Conservation (phyloP, 2,329 filamentous ascomycete species). For the Alternaria gaisen region DNA sequence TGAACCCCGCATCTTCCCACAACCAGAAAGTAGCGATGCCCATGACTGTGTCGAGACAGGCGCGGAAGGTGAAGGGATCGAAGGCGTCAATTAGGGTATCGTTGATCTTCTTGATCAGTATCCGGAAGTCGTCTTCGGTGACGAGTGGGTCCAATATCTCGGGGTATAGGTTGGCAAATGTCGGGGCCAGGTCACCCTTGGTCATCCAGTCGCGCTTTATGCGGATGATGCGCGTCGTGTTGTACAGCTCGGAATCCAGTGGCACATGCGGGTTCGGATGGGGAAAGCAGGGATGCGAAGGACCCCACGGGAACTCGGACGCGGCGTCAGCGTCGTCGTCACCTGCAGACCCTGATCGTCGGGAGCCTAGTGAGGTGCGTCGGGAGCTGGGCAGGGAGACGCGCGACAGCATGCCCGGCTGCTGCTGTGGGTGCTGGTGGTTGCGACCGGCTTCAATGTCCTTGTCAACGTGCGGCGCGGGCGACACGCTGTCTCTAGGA, state of each 20-base stretch:
- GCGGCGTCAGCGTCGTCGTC: constrained; percentile 39
- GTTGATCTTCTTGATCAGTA: constrained; percentile 83
- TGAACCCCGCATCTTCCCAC: constrained; percentile 89
- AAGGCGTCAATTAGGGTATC: constrained; percentile 78
- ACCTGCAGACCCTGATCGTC: constrained; percentile 11
- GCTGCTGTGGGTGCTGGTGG: neutral
- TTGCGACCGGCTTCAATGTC: constrained; percentile 40
- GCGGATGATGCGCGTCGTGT: constrained; percentile 86
- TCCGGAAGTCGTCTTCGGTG: constrained; percentile 85
- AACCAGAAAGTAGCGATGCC: constrained; percentile 90
- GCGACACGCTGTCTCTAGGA: constrained; percentile 20
- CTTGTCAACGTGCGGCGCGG: constrained; percentile 19
- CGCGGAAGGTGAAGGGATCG: constrained; percentile 77
- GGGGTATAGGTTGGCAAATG: constrained; percentile 94
- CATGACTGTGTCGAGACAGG: constrained; percentile 80
- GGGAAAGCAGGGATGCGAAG: constrained; percentile 91
- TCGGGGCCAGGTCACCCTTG: constrained; percentile 87
- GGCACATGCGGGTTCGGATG: constrained; percentile 93
- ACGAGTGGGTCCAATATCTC: constrained; percentile 92
- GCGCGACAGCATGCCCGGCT: constrained; percentile 18
- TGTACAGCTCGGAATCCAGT: constrained; percentile 75
- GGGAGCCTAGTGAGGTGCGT: constrained; percentile 40
- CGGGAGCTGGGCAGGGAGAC: constrained; percentile 41
- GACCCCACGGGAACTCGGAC: constrained; percentile 83
- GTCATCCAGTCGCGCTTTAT: constrained; percentile 92